phyloP scores from a whole-genome alignment of 1,284 basidiomycete genomes.

The Austroboletus niveus region DNA sequence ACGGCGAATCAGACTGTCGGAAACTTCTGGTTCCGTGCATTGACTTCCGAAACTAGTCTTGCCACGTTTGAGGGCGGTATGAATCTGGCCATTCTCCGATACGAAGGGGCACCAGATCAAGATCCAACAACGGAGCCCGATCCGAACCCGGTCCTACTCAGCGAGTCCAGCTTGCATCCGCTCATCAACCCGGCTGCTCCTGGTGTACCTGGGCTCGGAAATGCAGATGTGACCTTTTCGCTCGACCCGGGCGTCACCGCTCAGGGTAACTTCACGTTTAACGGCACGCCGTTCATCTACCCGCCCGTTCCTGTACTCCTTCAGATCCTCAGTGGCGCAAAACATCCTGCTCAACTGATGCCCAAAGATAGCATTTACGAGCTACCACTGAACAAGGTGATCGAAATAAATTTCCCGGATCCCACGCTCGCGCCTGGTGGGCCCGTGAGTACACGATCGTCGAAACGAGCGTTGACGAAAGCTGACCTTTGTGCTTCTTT shows the following conservation, averaged over 20 bases:
- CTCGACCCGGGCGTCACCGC: slow-evolving; percentile 13
- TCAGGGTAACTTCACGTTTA: slow-evolving; percentile 5
- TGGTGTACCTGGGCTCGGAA: slow-evolving; percentile 27
- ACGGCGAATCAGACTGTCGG: slow-evolving; percentile 26
- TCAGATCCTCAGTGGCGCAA: slow-evolving; percentile 19
- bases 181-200: slow-evolving; percentile 33
- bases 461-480: not conserved
- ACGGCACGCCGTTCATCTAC: slow-evolving; percentile 17
- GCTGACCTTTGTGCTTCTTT: slow-evolving; percentile 8
- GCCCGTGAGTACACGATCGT: slow-evolving; percentile 30
- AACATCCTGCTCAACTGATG: slow-evolving; percentile 25
- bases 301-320: slow-evolving; percentile 14
- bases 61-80: slow-evolving; percentile 35
- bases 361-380: slow-evolving; percentile 32
- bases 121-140: slow-evolving; percentile 45
- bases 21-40: slow-evolving; percentile 48
- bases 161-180: slow-evolving; percentile 35
- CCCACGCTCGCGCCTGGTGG: slow-evolving; percentile 21
- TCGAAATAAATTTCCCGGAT: slow-evolving; percentile 36
- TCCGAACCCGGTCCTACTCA: slow-evolving; percentile 26
- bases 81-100: slow-evolving; percentile 55
- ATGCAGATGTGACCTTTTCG: slow-evolving; percentile 28
- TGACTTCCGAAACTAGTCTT: not conserved
- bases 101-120: slow-evolving; percentile 40
- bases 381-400: slow-evolving; percentile 30